Conservation (phyloP, 306 rosid genomes). For the Sicyos baderoa region DNA sequence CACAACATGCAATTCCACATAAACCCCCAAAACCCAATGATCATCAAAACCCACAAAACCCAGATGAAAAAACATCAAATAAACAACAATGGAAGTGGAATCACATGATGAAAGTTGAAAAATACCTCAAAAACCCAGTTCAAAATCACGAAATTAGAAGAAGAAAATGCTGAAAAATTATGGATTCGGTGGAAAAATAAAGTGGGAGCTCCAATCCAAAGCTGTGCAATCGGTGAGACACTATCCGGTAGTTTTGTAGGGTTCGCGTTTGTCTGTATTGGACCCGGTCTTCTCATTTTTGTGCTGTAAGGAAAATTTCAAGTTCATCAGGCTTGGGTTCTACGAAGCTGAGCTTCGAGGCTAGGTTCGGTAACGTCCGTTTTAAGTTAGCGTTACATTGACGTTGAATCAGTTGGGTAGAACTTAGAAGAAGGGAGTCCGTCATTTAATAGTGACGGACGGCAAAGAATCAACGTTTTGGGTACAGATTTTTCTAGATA, state of each 20-base stretch:
- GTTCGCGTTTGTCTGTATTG: background rate
- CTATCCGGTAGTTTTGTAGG: background rate
- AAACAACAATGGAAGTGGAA: constrained; percentile 9
- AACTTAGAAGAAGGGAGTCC: background rate
- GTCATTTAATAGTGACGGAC: constrained; percentile 3
- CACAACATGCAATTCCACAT: constrained; percentile 6
- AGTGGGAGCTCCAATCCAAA: background rate
- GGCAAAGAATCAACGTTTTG: constrained; percentile 17
- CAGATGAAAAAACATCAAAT: background rate
- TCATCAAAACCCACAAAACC: background rate
- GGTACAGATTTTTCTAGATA: constrained; percentile 14
- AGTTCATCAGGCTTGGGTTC: background rate
- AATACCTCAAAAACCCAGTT: background rate
- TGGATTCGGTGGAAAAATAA: background rate
- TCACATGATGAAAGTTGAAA: background rate
- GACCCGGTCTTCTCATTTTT: background rate
- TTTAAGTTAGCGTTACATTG: no score
- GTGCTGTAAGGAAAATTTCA: background rate
- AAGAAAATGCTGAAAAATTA: background rate
- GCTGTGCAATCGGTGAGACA: background rate
- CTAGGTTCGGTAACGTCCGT: background rate
- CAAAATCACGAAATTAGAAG: background rate
- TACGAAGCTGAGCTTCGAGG: background rate
- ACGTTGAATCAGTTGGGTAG: constrained; percentile 6
- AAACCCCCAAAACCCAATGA: constrained; percentile 14